Percentiles rank a stretch among this genome's conserved stretches.
These are phyloP conservation scores for Lodderomyces beijingensis DNA, from an alignment of 1,139 yeast genomes.

Conservation along the genomic window DNA sequence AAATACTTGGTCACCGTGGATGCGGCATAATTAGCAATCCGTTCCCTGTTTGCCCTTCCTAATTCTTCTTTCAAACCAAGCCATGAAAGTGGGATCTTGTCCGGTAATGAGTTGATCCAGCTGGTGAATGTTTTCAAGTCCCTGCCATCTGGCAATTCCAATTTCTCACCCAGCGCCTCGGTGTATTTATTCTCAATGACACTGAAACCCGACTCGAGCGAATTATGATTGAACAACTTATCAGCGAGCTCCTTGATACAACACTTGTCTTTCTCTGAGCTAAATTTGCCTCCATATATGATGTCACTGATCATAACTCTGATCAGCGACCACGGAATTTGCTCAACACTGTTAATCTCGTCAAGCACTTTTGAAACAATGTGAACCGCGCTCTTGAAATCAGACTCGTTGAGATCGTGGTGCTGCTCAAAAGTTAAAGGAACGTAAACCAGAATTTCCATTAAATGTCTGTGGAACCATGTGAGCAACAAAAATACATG, in stretches of 20 bases:
- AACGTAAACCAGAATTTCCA: conserved; percentile 54
- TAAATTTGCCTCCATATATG: conserved; percentile 74
- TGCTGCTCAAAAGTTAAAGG: conserved; percentile 59
- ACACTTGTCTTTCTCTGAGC: conserved; percentile 39
- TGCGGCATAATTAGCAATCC: no score
- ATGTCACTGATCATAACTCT: conserved; percentile 48
- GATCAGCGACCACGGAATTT: conserved; percentile 47
- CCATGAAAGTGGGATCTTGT: conserved; percentile 60
- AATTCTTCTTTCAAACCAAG: conserved; percentile 40
- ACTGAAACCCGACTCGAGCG: conserved; percentile 27
- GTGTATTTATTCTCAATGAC: conserved; percentile 28
- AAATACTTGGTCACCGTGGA: no score
- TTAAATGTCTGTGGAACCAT: conserved; percentile 68
- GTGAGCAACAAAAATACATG: conserved; percentile 52
- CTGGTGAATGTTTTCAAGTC: conserved; percentile 26
- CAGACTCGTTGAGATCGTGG: conserved; percentile 76
- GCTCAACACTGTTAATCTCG: conserved; percentile 29
- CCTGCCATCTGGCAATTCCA: conserved; percentile 48
- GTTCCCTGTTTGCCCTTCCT: not conserved
- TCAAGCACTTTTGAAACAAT: not conserved
- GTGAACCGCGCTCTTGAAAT: conserved; percentile 42
- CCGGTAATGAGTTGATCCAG: conserved; percentile 60
- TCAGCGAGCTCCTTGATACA: conserved; percentile 24
- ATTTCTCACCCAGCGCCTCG: conserved; percentile 10
- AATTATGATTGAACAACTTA: conserved; percentile 21